These are phyloP conservation scores for Triadica sebifera DNA, from an alignment of 345 rosid species.

Conservation along the genomic window DNA sequence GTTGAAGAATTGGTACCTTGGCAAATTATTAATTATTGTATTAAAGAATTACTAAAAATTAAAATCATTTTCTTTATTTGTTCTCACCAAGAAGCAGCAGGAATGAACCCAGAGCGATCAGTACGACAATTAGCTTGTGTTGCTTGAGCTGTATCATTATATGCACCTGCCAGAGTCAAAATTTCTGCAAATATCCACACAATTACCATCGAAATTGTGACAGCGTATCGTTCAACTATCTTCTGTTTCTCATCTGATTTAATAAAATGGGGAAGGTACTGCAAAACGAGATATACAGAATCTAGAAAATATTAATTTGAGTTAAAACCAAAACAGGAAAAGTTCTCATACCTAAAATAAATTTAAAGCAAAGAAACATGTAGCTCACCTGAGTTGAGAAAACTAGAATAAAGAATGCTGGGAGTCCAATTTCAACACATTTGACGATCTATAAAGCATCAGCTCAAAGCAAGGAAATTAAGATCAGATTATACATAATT, in stretches of 20 bases:
- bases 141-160: constrained; percentile 40
- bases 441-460: constrained; percentile 48
- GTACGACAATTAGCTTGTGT: constrained; percentile 74
- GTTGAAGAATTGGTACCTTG: too few species aligned
- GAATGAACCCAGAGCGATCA: constrained; percentile 73
- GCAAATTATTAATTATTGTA: too few species aligned
- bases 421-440: constrained; percentile 77
- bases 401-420: constrained; percentile 58
- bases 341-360: too few species aligned
- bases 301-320: too few species aligned
- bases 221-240: constrained; percentile 46
- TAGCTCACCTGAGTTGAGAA: constrained; percentile 63
- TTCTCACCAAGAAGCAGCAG: constrained; percentile 76
- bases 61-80: too few species aligned
- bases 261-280: constrained; percentile 59
- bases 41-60: too few species aligned
- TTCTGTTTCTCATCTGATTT: constrained; percentile 29
- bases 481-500: too few species aligned
- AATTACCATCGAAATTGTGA: constrained; percentile 46
- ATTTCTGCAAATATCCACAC: constrained; percentile 73
- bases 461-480: constrained; percentile 39
- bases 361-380: too few species aligned
- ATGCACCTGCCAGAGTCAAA: constrained; percentile 80
- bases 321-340: too few species aligned
- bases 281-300: too few species aligned